phyloP scores from a whole-genome alignment of 2,329 filamentous ascomycete genomes.

The Hypoxylon sp. region DNA sequence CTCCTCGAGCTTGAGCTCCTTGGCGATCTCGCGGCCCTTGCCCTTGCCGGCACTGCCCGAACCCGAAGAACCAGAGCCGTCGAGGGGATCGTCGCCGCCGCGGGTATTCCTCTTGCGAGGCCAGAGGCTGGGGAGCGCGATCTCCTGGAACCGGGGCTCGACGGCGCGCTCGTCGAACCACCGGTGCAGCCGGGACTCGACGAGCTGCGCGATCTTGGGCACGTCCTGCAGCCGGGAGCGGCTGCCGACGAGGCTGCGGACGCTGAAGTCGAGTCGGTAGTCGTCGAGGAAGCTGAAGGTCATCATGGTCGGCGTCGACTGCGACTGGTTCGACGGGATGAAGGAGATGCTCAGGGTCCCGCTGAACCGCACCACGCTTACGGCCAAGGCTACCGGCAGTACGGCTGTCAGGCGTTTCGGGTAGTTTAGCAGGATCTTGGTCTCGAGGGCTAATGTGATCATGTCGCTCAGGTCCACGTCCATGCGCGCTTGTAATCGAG shows the following conservation, averaged over 20 bases:
- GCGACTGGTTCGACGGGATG: conserved; percentile 78
- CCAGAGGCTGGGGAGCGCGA: conserved; percentile 85
- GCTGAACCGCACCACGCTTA: conserved; percentile 93
- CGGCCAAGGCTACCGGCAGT: conserved; percentile 89
- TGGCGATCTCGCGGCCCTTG: conserved; percentile 65
- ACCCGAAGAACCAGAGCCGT: conserved; percentile 54
- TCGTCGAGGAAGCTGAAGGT: conserved; percentile 94
- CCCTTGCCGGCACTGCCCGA: conserved; percentile 63
- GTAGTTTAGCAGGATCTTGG: conserved; percentile 93
- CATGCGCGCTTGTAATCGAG: conserved; percentile 90
- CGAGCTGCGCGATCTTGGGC: conserved; percentile 86
- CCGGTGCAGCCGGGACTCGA: conserved; percentile 81
- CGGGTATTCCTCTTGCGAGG: conserved; percentile 85
- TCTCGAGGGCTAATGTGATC: conserved; percentile 94
- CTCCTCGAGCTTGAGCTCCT: conserved; percentile 63
- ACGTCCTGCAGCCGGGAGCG: conserved; percentile 86
- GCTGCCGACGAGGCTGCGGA: conserved; percentile 81
- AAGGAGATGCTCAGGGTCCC: conserved; percentile 95
- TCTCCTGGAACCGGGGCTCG: conserved; percentile 88
- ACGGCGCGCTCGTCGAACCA: conserved; percentile 92
- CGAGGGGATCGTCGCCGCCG: conserved; percentile 71
- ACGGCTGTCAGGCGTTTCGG: conserved; percentile 90
- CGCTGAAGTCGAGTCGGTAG: conserved; percentile 85
- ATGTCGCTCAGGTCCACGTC: conserved; percentile 97
- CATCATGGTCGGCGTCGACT: conserved; percentile 84